Evolutionary conservation across 768 basidiomycete genomes (phyloP), one percentile per base, ranked within the genome.

Genomic region (Rhodocollybia butyracea): DNA sequence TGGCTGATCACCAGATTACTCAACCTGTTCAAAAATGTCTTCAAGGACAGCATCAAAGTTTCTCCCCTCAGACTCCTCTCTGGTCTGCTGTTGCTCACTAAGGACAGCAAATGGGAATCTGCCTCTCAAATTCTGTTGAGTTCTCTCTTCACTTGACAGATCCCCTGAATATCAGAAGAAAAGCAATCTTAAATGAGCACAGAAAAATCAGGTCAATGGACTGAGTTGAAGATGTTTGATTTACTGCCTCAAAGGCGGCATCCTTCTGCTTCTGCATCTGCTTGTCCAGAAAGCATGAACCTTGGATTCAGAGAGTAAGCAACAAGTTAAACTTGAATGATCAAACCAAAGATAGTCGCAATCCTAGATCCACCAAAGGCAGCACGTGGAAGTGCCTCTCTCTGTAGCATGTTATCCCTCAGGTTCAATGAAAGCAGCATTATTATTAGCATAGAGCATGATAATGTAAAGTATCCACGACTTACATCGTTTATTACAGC

Each of bases 121-220:
- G 29, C 24, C 38, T 17, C 34, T 30, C 19, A 30, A 46, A 22
- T 31, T 51, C 17, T 53, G 22, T 48, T 21, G 12, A 3, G 36
- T 15, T 12, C 22, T 27, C n/a, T n/a, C n/a, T 17, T 38, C 26
- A 17, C 55, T n/a, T 17, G 19, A 51, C 13, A 26, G 10, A 30
- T 56, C 31, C 13, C 38, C 46, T 24, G 46, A 13, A 47, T 47
- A 24, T 17, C 10, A 24, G 21, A 24, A 8, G 47, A 59, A 48
- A n/a, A 60, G 45, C 45, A 59, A 61, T 21, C 59, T 46, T 22
- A 61, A 41, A 27, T 63, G 54, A 17, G 29, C n/a, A 15, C 5
- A 63, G 55, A 57, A 61, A 58, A 47, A 58, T 19, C 21, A 58
- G 52, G 17, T 51, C 22, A 15, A 61, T 55, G 56, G n/a, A n/a